A percentile compares a stretch with the other conserved stretches of the same genome.
Conservation (phyloP, 164 flowering plant genomes). For the Houttuynia cordata region DNA sequence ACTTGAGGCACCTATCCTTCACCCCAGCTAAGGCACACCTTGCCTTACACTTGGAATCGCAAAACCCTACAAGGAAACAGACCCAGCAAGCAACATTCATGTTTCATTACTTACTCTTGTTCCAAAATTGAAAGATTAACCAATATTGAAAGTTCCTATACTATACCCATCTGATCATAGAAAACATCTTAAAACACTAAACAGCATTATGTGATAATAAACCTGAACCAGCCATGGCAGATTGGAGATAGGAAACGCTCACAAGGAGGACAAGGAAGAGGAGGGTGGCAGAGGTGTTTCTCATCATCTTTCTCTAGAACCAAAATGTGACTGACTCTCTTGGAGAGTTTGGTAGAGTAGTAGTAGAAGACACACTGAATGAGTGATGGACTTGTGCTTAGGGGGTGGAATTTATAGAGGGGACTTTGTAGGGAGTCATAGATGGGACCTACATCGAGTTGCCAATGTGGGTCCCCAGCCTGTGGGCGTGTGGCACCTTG, state of each 20-base stretch:
- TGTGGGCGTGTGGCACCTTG: background rate
- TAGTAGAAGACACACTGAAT: too few relatives aligned
- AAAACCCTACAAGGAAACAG: constrained; percentile 25
- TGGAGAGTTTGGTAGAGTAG: too few relatives aligned
- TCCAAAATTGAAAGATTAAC: too few relatives aligned
- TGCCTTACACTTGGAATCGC: constrained; percentile 40
- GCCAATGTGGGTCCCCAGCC: too few relatives aligned
- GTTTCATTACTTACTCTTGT: too few relatives aligned
- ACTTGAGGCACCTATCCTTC: constrained; percentile 65
- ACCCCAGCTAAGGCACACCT: constrained; percentile 55
- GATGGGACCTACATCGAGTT: too few relatives aligned
- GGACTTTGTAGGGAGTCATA: too few relatives aligned
- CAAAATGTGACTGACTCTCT: background rate
- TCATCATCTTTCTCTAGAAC: background rate
- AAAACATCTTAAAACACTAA: too few relatives aligned
- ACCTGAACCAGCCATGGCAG: background rate
- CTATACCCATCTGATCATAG: too few relatives aligned
- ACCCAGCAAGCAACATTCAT: background rate
- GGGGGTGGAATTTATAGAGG: background rate
- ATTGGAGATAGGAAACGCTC: constrained; percentile 1
- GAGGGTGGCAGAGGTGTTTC: background rate
- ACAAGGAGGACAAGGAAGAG: background rate
- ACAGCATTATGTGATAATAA: too few relatives aligned
- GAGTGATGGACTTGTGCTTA: too few relatives aligned
- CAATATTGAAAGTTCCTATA: too few relatives aligned